phyloP scores from a whole-genome alignment of 2,329 filamentous ascomycete species.

The Ceratocystis eucalypticola region DNA sequence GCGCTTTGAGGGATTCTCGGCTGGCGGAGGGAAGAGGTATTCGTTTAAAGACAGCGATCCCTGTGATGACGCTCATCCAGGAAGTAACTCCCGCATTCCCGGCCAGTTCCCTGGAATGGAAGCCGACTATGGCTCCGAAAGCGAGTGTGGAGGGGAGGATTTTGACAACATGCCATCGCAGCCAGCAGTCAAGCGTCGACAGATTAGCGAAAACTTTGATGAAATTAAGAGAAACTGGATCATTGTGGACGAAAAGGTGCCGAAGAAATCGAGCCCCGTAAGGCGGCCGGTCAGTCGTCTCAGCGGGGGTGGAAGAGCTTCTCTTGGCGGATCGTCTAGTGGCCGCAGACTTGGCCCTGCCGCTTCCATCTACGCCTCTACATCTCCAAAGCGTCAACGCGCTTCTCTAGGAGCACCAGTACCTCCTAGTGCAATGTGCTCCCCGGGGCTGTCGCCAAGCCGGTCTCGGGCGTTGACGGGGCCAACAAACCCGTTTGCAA shows the following conservation, averaged over 20 bases:
- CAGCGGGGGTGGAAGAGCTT: neutral
- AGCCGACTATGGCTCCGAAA: constrained; percentile 19
- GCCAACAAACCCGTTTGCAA: neutral
- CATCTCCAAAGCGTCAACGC: neutral
- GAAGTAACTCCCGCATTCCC: constrained; percentile 17
- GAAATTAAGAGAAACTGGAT: constrained; percentile 59
- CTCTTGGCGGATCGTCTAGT: neutral
- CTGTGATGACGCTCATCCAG: constrained; percentile 17
- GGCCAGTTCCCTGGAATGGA: constrained; percentile 19
- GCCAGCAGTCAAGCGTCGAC: constrained; percentile 40
- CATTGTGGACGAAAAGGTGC: constrained; percentile 38
- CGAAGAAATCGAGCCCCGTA: neutral
- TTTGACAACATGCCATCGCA: constrained; percentile 31
- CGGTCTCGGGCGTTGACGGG: neutral
- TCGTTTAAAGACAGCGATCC: constrained; percentile 31
- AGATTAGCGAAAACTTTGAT: constrained; percentile 36
- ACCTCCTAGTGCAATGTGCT: neutral
- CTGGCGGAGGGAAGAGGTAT: constrained; percentile 67
- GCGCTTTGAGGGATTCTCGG: constrained; percentile 72
- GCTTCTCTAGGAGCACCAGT: neutral
- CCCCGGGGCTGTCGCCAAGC: neutral
- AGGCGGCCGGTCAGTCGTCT: neutral
- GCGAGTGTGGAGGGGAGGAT: constrained; percentile 21
- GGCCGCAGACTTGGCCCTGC: constrained; percentile 18
- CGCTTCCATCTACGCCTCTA: constrained; percentile 20